These are phyloP conservation scores for Tylopilus subfusipes DNA, from an alignment of 768 basidiomycete species.

Conservation along the genomic window DNA sequence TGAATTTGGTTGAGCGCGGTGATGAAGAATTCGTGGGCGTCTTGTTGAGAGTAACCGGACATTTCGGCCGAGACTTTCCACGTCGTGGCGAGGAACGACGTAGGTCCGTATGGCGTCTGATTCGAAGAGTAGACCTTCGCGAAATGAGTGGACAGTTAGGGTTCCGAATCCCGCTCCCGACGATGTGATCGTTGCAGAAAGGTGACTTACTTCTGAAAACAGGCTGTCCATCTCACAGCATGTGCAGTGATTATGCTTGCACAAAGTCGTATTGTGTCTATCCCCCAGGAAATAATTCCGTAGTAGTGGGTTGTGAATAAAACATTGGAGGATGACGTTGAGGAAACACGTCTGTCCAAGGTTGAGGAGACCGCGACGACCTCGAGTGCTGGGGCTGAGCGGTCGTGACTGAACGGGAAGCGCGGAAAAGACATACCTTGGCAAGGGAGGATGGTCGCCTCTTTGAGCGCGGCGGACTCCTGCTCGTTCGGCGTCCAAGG, in stretches of 20 bases:
- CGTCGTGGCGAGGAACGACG: constrained; percentile 75
- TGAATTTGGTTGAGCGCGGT: constrained; percentile 86
- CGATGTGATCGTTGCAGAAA: not conserved
- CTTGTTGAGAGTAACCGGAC: constrained; percentile 91
- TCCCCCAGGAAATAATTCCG: constrained; percentile 89
- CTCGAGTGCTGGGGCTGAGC: constrained; percentile 35
- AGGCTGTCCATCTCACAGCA: constrained; percentile 93
- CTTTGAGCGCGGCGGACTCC: constrained; percentile 45
- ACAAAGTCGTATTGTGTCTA: constrained; percentile 73
- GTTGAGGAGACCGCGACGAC: constrained; percentile 81
- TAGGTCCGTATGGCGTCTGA: constrained; percentile 69
- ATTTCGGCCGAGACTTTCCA: constrained; percentile 80
- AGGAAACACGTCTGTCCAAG: constrained; percentile 94
- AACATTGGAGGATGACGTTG: constrained; percentile 85
- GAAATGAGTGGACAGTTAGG: not conserved
- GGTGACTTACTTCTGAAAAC: constrained; percentile 57
- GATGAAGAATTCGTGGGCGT: constrained; percentile 88
- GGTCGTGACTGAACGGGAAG: not conserved
- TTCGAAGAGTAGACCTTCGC: constrained; percentile 55
- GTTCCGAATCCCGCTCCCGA: not conserved
- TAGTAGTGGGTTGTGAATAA: constrained; percentile 86
- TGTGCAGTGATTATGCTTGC: constrained; percentile 71
- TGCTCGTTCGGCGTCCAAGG: constrained; percentile 46
- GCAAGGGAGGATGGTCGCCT: constrained; percentile 57
- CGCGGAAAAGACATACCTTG: constrained; percentile 47